Percentiles rank a stretch among this genome's conserved stretches.
These are phyloP conservation scores for Leptographium radiaticola DNA, from an alignment of 2,329 filamentous ascomycete species.

Conservation along the genomic window DNA sequence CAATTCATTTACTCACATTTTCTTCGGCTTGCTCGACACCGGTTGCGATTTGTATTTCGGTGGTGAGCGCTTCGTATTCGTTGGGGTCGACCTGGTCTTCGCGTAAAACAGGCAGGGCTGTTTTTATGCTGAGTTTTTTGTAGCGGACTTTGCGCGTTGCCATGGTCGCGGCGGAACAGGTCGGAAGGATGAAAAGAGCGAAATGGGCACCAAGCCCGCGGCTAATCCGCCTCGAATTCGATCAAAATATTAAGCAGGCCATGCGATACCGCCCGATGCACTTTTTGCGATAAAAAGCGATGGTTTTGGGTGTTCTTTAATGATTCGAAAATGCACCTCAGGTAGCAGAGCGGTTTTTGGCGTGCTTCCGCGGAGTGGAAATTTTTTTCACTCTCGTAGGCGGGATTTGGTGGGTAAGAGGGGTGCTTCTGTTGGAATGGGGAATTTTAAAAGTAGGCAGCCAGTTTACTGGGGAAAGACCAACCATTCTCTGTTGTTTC, in stretches of 20 bases:
- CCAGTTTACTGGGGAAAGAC: background rate
- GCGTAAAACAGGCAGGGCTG: constrained; percentile 71
- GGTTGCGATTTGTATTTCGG: constrained; percentile 78
- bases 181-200: constrained; percentile 15
- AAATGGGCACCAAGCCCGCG: constrained; percentile 26
- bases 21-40: constrained; percentile 96
- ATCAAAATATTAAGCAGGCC: constrained; percentile 47
- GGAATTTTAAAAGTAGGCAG: background rate
- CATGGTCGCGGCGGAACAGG: constrained; percentile 30
- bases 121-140: constrained; percentile 88
- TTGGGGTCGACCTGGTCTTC: constrained; percentile 81
- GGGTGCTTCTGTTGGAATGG: constrained; percentile 1
- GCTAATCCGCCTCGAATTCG: constrained; percentile 51
- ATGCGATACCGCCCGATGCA: constrained; percentile 37
- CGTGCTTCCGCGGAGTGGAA: background rate
- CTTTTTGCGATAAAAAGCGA: constrained; percentile 41
- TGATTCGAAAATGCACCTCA: constrained; percentile 17
- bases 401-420: constrained; percentile 2
- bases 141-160: constrained; percentile 60
- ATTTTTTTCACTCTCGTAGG: constrained; percentile 2
- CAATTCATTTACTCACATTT: constrained; percentile 57
- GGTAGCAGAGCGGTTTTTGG: background rate
- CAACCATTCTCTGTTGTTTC: background rate
- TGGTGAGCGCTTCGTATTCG: constrained; percentile 76
- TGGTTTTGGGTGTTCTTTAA: constrained; percentile 40